Percentiles rank a stretch among this genome's conserved stretches.
phyloP scores from a whole-genome alignment of 352 stramenopile genomes.

The Globisporangium paddicum region DNA sequence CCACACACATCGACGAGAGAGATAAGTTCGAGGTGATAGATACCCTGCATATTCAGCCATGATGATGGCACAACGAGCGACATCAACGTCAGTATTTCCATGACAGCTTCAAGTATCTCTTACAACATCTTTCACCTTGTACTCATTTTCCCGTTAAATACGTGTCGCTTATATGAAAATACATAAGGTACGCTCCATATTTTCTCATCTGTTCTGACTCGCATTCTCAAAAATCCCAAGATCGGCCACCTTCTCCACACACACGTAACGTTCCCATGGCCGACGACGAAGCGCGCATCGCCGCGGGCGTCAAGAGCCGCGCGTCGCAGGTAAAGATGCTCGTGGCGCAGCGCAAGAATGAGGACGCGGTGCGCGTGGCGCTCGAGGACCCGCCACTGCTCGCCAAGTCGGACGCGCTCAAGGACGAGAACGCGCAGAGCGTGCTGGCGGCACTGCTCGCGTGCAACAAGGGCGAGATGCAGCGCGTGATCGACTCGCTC shows the following conservation, averaged over 20 bases:
- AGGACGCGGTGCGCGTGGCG: conserved; percentile 69
- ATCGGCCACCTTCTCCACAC: neutral
- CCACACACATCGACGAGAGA: no score
- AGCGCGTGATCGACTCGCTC: conserved; percentile 74
- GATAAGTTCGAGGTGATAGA: no score
- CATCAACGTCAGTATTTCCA: no score
- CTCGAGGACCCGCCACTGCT: conserved; percentile 70
- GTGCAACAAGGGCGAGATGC: conserved; percentile 87
- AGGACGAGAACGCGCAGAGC: conserved; percentile 74
- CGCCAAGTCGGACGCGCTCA: conserved; percentile 56
- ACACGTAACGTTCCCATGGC: no score
- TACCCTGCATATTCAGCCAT: neutral
- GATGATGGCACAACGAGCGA: no score
- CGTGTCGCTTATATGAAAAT: no score
- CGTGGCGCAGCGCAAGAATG: conserved; percentile 72
- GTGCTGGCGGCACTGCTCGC: conserved; percentile 69
- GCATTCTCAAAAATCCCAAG: neutral
- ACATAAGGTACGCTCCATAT: no score
- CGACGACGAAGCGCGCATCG: conserved; percentile 51
- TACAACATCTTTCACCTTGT: no score
- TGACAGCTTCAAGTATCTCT: no score
- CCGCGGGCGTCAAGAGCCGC: conserved; percentile 51
- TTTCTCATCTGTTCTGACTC: neutral
- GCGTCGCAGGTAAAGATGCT: conserved; percentile 62
- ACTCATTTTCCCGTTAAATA: neutral